Evolutionary conservation across 305 asterid genomes (phyloP), one percentile per base, ranked within the genome.

Genomic region (Fraxinus paxiana): DNA sequence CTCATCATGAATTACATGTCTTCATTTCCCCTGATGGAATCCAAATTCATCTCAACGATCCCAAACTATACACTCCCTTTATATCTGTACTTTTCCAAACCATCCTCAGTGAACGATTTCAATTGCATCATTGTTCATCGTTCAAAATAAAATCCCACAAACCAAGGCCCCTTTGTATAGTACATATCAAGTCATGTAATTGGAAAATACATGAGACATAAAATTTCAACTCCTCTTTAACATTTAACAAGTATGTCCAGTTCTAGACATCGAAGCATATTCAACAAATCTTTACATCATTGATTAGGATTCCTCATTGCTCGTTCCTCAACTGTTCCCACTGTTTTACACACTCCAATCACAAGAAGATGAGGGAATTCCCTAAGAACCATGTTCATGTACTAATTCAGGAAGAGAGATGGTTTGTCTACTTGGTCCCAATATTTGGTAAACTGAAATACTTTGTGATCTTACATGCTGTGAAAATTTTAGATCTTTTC

Each of bases 1-100:
- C 70, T 41, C 74, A 34, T 73, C 30, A 18, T 69, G 76, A 80
- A 72, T 76, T 72, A 74, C 24, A 34, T 73, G 75, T 56, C 74
- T 34, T 46, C 15, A 73, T 80, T 84, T 28, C 18, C 73, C 73
- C 18, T 12, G 18, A 28, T 3, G 18, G 35, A 24, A 67, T 67
- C 73, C 35, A 67, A 67, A 67, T 26, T 67, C 37, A 67, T 67
- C 73, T 67, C 73, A 15, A 26, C 0, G 0, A 24, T 67, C 8
- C 73, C 31, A 28, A 26, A 12, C 73, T 67, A 67, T 28, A 10
- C 37, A 24, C 73, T 67, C 8, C 38, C 20, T 26, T 67, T 65
- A 17, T 26, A 0, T 24, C 34, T 65, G 73, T 63, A 65, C 73
- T 17, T 8, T 24, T 65, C 73, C 73, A 65, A 65, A 65, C 73